Conservation (phyloP, 345 rosid genomes). For the Eucalyptus globulus region DNA sequence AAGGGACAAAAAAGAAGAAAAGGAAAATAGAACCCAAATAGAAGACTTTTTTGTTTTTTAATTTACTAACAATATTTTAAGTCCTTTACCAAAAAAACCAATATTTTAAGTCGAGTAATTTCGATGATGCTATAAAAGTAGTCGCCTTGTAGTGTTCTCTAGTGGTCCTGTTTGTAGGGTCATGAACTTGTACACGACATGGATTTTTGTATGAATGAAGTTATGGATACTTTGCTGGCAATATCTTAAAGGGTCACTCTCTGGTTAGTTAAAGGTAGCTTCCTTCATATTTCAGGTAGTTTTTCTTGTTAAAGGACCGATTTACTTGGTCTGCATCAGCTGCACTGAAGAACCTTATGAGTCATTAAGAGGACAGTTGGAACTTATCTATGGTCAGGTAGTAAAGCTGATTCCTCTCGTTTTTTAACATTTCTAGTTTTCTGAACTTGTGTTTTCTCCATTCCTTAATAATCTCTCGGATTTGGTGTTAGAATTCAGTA, state of each 20-base stretch:
- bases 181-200: not conserved
- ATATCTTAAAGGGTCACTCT: not conserved
- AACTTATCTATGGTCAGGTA: constrained; percentile 98
- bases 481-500: not conserved
- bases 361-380: constrained; percentile 74
- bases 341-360: constrained; percentile 95
- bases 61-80: not conserved
- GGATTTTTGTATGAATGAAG: not conserved
- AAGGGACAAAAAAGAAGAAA: not conserved
- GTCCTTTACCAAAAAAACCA: no score
- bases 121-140: not conserved
- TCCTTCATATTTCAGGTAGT: constrained; percentile 42
- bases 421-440: not conserved
- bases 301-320: constrained; percentile 97
- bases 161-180: not conserved
- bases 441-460: not conserved
- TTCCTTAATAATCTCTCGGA: not conserved
- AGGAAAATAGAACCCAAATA: not conserved
- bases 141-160: not conserved
- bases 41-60: not conserved
- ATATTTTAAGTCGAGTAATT: not conserved
- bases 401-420: not conserved
- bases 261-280: not conserved
- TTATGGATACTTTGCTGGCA: not conserved
- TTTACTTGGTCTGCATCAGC: constrained; percentile 95